Conservation (phyloP, 495 filamentous ascomycete genomes). For the Pseudomonodictys pantanalensis region DNA sequence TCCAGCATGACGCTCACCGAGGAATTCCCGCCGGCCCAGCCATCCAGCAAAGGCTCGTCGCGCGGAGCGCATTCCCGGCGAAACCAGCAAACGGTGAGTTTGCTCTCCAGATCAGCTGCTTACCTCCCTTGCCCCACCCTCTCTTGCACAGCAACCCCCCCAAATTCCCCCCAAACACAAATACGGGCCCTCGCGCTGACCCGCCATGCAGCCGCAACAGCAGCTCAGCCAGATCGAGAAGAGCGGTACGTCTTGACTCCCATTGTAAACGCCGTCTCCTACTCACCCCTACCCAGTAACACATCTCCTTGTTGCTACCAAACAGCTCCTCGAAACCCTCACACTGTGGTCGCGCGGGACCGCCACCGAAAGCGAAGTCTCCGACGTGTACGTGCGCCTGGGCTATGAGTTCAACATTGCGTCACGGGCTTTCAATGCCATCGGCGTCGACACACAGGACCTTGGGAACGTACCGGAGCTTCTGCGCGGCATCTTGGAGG, state of each 20-base stretch:
- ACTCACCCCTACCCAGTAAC: conserved; percentile 56
- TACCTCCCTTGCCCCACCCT: background rate
- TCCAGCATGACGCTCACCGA: conserved; percentile 33
- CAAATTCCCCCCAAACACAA: background rate
- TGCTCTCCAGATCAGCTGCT: background rate
- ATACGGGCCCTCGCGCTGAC: conserved; percentile 29
- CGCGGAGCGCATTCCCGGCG: conserved; percentile 31
- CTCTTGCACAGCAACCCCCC: background rate
- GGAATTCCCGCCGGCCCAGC: conserved; percentile 27
- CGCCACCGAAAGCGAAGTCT: conserved; percentile 89
- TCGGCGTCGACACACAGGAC: conserved; percentile 90
- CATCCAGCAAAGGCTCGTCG: conserved; percentile 30
- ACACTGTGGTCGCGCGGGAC: conserved; percentile 93
- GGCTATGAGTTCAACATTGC: conserved; percentile 99
- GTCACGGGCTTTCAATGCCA: conserved; percentile 90
- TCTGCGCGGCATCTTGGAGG: conserved; percentile 84
- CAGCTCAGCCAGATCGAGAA: conserved; percentile 94
- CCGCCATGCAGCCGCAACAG: conserved; percentile 54
- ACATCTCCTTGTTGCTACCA: conserved; percentile 93
- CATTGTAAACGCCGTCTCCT: background rate
- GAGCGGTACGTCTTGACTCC: conserved; percentile 8
- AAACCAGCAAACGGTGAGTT: conserved; percentile 30
- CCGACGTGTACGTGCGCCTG: conserved; percentile 93
- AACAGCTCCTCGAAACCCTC: conserved; percentile 93
- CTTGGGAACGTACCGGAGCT: conserved; percentile 93